Conservation (phyloP, 805 yeast species). For the Brettanomyces custersianus region DNA sequence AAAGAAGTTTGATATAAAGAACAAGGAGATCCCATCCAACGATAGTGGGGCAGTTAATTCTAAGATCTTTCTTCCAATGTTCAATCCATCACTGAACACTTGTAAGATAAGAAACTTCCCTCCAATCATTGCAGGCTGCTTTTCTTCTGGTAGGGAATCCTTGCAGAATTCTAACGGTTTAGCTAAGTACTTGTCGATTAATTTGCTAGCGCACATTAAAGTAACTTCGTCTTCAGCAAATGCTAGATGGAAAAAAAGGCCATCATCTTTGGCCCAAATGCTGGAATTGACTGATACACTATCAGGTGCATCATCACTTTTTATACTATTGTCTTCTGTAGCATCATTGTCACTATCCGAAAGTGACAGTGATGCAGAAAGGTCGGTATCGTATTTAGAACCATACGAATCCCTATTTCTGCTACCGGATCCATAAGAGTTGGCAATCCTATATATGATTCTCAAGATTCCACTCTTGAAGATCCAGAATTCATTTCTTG, state of each 20-base stretch:
- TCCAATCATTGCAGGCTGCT: slow-evolving; percentile 29
- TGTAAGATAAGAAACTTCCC: slow-evolving; percentile 44
- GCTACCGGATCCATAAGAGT: slow-evolving; percentile 12
- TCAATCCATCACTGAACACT: slow-evolving; percentile 51
- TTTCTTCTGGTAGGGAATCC: slow-evolving; percentile 22
- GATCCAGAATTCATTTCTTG: slow-evolving; percentile 43
- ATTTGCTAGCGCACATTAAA: slow-evolving; percentile 37
- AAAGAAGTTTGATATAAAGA: slow-evolving; percentile 55
- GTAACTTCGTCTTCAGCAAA: slow-evolving; percentile 58
- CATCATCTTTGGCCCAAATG: slow-evolving; percentile 26
- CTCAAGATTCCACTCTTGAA: slow-evolving; percentile 43
- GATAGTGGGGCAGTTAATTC: slow-evolving; percentile 53
- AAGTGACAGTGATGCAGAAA: slow-evolving; percentile 8
- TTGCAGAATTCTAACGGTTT: slow-evolving; percentile 26
- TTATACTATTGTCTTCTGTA: slow-evolving; percentile 1
- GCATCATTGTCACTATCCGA: slow-evolving; percentile 10
- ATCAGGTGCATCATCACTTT: neutral
- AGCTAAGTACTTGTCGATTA: slow-evolving; percentile 30
- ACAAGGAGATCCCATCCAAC: slow-evolving; percentile 45
- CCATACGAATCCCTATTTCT: slow-evolving; percentile 5
- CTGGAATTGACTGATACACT: neutral
- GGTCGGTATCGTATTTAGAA: slow-evolving; percentile 4
- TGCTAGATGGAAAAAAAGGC: slow-evolving; percentile 49
- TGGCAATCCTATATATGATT: slow-evolving; percentile 32
- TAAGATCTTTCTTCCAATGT: slow-evolving; percentile 44